Evolutionary conservation across 371 early-diverging fungal genomes (phyloP).

Genomic region (Synchytrium microbalum): DNA sequence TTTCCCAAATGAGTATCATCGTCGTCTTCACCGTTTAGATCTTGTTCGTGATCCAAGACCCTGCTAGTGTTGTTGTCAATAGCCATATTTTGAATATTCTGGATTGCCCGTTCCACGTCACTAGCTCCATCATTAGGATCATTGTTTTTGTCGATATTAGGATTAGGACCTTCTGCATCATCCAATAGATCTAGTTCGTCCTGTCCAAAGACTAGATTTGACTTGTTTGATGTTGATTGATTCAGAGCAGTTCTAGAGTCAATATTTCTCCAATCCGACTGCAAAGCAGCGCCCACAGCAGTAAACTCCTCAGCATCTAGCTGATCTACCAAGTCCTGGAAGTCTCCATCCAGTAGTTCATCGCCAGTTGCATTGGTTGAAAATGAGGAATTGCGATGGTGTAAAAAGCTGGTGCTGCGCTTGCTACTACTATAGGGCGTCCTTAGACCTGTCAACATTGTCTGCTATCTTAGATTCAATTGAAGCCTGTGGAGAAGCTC

Average conservation of each 20-base stretch:
- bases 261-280: too few species aligned
- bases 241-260: not conserved
- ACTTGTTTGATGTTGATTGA: not conserved
- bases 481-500: too few species aligned
- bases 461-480: too few species aligned
- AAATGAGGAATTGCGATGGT: too few species aligned
- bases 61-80: too few species aligned
- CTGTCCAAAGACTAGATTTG: conserved; percentile 2
- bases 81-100: too few species aligned
- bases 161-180: conserved; percentile 6
- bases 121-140: too few species aligned
- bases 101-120: too few species aligned
- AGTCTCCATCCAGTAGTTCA: conserved; percentile 12
- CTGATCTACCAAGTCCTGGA: conserved; percentile 11
- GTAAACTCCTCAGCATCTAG: conserved; percentile 12
- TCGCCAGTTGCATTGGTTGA: not conserved
- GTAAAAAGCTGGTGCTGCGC: too few species aligned
- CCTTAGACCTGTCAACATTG: too few species aligned
- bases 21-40: not conserved
- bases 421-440: too few species aligned
- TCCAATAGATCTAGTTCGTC: conserved; percentile 14
- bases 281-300: not conserved
- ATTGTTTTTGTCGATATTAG: too few species aligned
- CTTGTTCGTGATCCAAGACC: not conserved
- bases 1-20: not conserved